phyloP scores from a whole-genome alignment of 768 basidiomycete genomes.

The Panus rudis region DNA sequence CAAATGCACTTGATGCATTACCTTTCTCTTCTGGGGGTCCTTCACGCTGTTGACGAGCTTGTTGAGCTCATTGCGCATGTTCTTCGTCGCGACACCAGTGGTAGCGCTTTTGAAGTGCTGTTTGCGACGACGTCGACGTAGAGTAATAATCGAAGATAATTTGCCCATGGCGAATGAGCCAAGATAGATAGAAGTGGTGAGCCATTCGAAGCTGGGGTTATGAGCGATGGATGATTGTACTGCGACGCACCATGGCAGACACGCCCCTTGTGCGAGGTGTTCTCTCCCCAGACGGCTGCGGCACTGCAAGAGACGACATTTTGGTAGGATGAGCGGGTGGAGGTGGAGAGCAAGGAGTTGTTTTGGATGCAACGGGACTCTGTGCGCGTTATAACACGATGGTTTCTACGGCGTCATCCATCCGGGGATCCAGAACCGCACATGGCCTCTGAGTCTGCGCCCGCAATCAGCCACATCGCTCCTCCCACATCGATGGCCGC shows the following conservation, averaged over 20 bases:
- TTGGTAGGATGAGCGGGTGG: background rate
- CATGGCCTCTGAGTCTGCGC: too few relatives aligned
- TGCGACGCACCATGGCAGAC: slow-evolving; percentile 21
- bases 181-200: background rate
- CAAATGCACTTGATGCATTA: slow-evolving; percentile 14
- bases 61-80: slow-evolving; percentile 64
- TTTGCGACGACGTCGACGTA: slow-evolving; percentile 36
- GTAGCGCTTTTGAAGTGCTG: slow-evolving; percentile 29
- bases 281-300: slow-evolving; percentile 11
- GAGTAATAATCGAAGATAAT: slow-evolving; percentile 13
- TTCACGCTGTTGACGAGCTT: slow-evolving; percentile 55
- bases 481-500: too few relatives aligned
- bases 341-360: background rate
- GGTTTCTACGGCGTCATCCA: too few relatives aligned
- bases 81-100: slow-evolving; percentile 47
- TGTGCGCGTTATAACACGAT: too few relatives aligned
- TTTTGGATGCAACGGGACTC: too few relatives aligned
- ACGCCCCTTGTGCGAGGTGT: slow-evolving; percentile 23
- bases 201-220: too few relatives aligned
- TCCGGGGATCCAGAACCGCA: too few relatives aligned
- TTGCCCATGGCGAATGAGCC: slow-evolving; percentile 5
- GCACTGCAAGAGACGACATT: slow-evolving; percentile 3
- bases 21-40: slow-evolving; percentile 54
- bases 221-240: background rate
- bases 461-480: too few relatives aligned